These are phyloP conservation scores for Rosellinia necatrix DNA, from an alignment of 2,329 filamentous ascomycete genomes.

Conservation along the genomic window DNA sequence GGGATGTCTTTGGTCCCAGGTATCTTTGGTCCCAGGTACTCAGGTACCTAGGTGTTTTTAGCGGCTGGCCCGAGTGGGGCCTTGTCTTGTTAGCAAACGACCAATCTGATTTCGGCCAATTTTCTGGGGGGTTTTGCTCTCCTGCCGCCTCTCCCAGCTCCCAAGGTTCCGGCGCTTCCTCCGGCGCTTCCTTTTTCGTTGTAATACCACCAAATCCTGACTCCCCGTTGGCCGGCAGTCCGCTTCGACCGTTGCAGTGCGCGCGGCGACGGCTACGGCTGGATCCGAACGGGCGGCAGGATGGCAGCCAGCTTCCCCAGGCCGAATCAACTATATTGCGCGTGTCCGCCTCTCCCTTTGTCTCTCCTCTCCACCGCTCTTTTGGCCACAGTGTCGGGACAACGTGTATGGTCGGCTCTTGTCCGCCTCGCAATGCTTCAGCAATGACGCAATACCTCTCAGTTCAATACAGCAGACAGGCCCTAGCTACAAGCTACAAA, in stretches of 20 bases:
- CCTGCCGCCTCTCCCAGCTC: too few relatives aligned
- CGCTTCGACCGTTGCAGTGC: background rate
- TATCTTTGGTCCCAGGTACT: too few relatives aligned
- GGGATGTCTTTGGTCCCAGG: background rate
- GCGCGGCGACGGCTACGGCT: background rate
- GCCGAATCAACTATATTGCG: background rate
- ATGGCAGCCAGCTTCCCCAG: too few relatives aligned
- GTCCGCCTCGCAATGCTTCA: background rate
- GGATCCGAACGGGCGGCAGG: slow-evolving; percentile 3
- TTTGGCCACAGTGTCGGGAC: background rate
- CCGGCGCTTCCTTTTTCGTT: slow-evolving; percentile 16
- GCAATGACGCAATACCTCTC: slow-evolving; percentile 12
- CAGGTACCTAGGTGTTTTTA: too few relatives aligned
- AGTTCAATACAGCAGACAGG: background rate
- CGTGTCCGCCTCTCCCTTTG: background rate
- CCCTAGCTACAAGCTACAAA: slow-evolving; percentile 13
- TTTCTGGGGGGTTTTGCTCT: background rate
- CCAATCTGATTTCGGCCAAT: too few relatives aligned
- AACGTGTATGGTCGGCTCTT: background rate
- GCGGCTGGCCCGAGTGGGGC: too few relatives aligned
- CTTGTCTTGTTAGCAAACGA: too few relatives aligned
- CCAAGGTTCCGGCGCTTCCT: too few relatives aligned
- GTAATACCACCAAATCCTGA: slow-evolving; percentile 2
- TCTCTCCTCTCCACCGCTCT: background rate
- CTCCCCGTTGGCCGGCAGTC: slow-evolving; percentile 7